Evolutionary conservation across 371 early-diverging fungal species (phyloP), one percentile per base, ranked within the genome.

Genomic region (Choanephora cucurbitarum): DNA sequence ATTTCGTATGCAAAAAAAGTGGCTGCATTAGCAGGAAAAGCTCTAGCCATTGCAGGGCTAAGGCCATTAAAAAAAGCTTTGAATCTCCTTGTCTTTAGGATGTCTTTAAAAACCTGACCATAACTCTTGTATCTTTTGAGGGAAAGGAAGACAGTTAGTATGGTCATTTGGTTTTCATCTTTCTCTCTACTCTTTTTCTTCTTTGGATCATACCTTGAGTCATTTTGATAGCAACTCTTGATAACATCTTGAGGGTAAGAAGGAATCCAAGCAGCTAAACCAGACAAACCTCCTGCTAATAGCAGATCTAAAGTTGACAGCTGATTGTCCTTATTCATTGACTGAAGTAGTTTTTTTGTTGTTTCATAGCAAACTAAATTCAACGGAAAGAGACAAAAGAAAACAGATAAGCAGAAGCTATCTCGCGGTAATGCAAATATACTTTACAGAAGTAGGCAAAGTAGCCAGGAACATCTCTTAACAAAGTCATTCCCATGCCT

Each of bases 241-340:
- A 94, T 75, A 19, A 94, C 92, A 66, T 94, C 94, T 65, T 92
- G 91, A 24, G 94, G 94, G 58, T 91, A 93, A 22, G 91, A 89
- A 5, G 89, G 85, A 13, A 93, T 67, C 94, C 94, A 94, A 19
- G 91, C 90, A 28, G 79, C 85, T 49, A 89, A 80, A 19, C 94
- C 94, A 14, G 92, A 89, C 44, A 87, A 60, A 49, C 93, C 94
- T 54, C 94, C 94, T 15, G 92, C 88, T 62, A 91, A 56, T 49
- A 93, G 66, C 55, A 92, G 67, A 58, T 92, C 91, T 24, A 74
- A 33, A 1, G 77, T 76, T 0, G 72, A 69, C 21, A 84, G 43
- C 24, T 78, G 76, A 23, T 72, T 77, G 21, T 69, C 61, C 37
- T 73, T 67, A 52, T 78, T 77, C 58, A 76, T 52, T 2, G 75